Base-by-base conservation (phyloP, 495 filamentous ascomycete species). In the Diplogelasinospora grovesii region DNA sequence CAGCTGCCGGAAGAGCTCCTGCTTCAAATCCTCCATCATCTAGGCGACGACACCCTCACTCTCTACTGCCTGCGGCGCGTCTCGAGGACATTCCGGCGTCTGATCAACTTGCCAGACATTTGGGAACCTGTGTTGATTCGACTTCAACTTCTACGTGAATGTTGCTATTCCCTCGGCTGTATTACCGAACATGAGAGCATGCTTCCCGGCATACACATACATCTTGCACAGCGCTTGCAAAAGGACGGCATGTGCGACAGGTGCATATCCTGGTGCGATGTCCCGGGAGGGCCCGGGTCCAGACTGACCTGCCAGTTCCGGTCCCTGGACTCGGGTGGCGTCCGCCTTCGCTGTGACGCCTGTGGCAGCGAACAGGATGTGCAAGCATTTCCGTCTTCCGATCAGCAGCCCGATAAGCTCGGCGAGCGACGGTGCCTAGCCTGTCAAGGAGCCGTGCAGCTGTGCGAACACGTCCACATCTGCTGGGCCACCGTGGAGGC, bases 401-500 rank as follows among this genome's bases (percentile, higher is more conserved):
- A n/a, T n/a, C 37, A 40, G 37, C 37, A 40, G 14, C 14, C 10
- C n/a, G 7, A 16, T 33, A 27, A n/a, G n/a, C 19, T 24, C 5
- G 29, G 11, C 29, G 5, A 10, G 40, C 5, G 31, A 27, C 37
- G 25, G 33, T 53, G 50, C 43, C 27, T 49, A 40, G 50, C 28
- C 39, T 42, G 29, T 18, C 29, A 46, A 34, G 50, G 50, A 22
- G 28, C 46, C 19, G 50, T 53, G 27, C 41, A 35, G 26, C 22
- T 53, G 27, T 53, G 50, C 42, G 50, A 53, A 36, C 50, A 53
- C 28, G 31, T 53, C 18, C 35, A 49, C 3, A 47, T 53, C 28
- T 21, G 38, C 13, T 53, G 50, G 50, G 35, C 35, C 22, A 32
- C 29, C 22, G 44, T 53, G 19, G 39, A 53, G 33, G 13, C 34